Conservation (phyloP, 2,329 filamentous ascomycete species). For the Lanzia echinophila region DNA sequence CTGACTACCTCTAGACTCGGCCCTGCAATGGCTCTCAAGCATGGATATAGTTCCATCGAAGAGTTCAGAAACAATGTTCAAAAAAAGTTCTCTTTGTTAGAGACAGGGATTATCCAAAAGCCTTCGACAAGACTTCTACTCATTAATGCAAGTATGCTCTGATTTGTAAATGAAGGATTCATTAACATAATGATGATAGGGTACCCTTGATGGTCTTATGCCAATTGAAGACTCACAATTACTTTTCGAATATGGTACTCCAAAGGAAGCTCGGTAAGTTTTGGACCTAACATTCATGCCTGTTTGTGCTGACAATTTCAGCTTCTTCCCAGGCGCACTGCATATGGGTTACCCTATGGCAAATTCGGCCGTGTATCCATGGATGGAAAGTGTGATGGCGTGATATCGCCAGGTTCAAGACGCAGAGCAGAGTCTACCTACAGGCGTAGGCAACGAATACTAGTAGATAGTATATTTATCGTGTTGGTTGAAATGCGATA, state of each 20-base stretch:
- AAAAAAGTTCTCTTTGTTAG: conserved; percentile 56
- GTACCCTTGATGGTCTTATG: conserved; percentile 57
- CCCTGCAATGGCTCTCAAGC: conserved; percentile 53
- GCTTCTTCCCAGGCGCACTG: conserved; percentile 50
- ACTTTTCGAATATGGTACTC: conserved; percentile 55
- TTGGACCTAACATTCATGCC: not conserved
- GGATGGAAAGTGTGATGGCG: conserved; percentile 49
- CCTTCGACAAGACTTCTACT: conserved; percentile 52
- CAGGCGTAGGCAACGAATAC: too few relatives aligned
- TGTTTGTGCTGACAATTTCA: conserved; percentile 4
- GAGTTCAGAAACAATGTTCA: conserved; percentile 49
- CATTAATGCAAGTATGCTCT: conserved; percentile 43
- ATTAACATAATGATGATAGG: conserved; percentile 33
- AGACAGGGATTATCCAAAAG: conserved; percentile 49
- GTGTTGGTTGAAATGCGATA: too few relatives aligned
- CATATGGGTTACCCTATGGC: conserved; percentile 64
- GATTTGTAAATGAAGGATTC: not conserved
- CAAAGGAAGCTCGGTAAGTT: conserved; percentile 54
- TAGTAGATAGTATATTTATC: too few relatives aligned
- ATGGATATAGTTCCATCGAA: conserved; percentile 51
- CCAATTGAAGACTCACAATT: conserved; percentile 62
- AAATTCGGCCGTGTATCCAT: conserved; percentile 51
- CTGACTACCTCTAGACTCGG: conserved; percentile 35
- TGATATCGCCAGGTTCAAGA: not conserved
- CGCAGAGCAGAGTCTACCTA: too few relatives aligned